phyloP scores from a whole-genome alignment of 2,329 filamentous ascomycete species.

The Microdochium nivale region DNA sequence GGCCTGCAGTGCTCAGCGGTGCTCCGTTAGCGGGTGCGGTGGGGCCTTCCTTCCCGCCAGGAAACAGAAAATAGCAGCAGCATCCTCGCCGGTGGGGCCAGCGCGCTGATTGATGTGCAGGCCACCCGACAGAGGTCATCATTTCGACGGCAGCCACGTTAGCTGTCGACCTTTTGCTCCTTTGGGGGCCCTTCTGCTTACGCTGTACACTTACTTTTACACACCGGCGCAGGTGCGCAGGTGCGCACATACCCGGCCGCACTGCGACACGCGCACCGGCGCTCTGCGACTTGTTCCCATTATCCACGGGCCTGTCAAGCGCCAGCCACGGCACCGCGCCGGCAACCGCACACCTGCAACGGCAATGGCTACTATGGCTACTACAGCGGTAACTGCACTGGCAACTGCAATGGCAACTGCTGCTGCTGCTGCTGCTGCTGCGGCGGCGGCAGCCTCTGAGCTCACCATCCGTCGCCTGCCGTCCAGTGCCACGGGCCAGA shows the following conservation, averaged over 20 bases:
- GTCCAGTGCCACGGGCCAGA: neutral
- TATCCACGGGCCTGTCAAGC: neutral
- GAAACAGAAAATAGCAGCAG: neutral
- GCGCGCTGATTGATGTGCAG: no score
- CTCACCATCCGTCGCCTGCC: neutral
- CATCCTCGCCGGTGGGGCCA: neutral
- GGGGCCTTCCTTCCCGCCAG: neutral
- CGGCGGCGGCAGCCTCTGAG: neutral
- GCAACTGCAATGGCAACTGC: no score
- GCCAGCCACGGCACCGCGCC: neutral
- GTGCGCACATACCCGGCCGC: neutral
- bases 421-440: neutral
- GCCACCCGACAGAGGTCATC: no score
- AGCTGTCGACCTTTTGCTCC: neutral
- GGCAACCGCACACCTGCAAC: no score
- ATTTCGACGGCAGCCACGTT: neutral
- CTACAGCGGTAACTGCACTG: no score
- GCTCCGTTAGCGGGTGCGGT: neutral
- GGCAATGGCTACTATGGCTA: no score
- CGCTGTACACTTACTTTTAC: no score
- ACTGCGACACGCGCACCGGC: no score
- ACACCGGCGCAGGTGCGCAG: no score
- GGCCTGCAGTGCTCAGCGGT: neutral
- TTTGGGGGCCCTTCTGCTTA: neutral
- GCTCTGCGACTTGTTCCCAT: neutral